Evolutionary conservation across 768 basidiomycete genomes (phyloP), one percentile per base, ranked within the genome.

Genomic region (Lyophyllum atratum): DNA sequence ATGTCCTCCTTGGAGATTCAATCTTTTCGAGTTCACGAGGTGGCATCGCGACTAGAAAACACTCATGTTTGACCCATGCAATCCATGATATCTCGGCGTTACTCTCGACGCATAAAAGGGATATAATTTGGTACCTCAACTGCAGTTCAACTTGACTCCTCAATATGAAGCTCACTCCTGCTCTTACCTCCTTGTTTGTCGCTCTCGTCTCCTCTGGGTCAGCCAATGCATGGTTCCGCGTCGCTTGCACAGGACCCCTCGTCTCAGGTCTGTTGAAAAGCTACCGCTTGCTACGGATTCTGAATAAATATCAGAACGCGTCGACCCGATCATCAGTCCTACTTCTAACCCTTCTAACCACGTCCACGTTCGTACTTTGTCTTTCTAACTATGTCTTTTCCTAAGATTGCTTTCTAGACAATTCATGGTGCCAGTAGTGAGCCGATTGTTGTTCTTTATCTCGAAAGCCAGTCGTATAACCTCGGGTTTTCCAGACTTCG

Each of bases 311-410:
- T 17, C 45, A 74, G 74, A 74, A 43, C 68, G 77, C 42, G 63
- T 78, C 29, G 77, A 78, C 54, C 77, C 77, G 31, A 70, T 78
- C 47, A 64, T 73, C 22, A 68, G 66, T 19, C 74, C 76, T 5
- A 71, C 66, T 22, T 59, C 59, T 25, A 61, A 62, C 12, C 77
- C 77, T 0, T 74, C 74, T 0, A 70, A 75, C 33, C 77, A 78
- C 53, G 71, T 77, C 42, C 77, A 78, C 55, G 76, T 77, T 43
- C 42, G 75, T 66, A 4, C 43, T 49, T 48, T 28, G 10, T n/a
- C 49, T 49, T 24, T 14, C 24, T 39, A 14, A 22, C 24, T 53
- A n/a, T 17, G 24, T 49, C 37, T 34, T 19, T 24, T 39, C 45
- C 22, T 19, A 31, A 54, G 45, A 7, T 9, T n/a, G 1, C 15